Conservation (phyloP, 257 asterid genomes). For the Jacaranda mimosifolia region DNA sequence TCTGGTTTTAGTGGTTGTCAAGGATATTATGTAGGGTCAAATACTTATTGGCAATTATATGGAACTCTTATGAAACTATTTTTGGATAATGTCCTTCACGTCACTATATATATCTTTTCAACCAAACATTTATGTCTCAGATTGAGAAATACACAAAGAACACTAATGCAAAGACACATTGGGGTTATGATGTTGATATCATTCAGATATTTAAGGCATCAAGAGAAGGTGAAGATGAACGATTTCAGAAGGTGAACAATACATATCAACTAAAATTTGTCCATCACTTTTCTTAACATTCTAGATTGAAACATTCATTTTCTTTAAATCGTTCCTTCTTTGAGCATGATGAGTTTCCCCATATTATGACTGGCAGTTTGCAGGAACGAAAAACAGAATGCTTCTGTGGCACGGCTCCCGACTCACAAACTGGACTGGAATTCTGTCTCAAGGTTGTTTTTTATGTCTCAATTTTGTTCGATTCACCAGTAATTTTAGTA, state of each 20-base stretch:
- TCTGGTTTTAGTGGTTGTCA: conserved; percentile 24
- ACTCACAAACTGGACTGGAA: conserved; percentile 95
- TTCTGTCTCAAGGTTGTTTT: conserved; percentile 82
- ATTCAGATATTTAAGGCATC: conserved; percentile 80
- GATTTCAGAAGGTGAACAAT: conserved; percentile 65
- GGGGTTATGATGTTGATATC: conserved; percentile 67
- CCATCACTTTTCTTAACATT: background rate
- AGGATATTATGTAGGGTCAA: background rate
- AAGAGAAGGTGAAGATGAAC: conserved; percentile 82
- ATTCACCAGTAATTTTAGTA: conserved; percentile 11
- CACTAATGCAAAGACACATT: conserved; percentile 93
- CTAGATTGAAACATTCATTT: background rate
- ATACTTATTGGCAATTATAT: background rate
- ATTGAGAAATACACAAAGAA: conserved; percentile 81
- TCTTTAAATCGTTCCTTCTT: conserved; percentile 13
- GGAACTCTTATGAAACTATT: background rate
- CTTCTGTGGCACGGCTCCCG: conserved; percentile 99
- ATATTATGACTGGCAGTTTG: conserved; percentile 58
- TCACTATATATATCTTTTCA: background rate
- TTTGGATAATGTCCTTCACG: conserved; percentile 1
- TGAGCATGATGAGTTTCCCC: conserved; percentile 28
- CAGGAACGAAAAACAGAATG: conserved; percentile 73
- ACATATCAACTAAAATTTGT: background rate
- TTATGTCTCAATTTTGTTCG: background rate
- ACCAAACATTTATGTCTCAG: conserved; percentile 52